Conservation (phyloP, 148 eudicot genomes). For the Fagopyrum esculentum region DNA sequence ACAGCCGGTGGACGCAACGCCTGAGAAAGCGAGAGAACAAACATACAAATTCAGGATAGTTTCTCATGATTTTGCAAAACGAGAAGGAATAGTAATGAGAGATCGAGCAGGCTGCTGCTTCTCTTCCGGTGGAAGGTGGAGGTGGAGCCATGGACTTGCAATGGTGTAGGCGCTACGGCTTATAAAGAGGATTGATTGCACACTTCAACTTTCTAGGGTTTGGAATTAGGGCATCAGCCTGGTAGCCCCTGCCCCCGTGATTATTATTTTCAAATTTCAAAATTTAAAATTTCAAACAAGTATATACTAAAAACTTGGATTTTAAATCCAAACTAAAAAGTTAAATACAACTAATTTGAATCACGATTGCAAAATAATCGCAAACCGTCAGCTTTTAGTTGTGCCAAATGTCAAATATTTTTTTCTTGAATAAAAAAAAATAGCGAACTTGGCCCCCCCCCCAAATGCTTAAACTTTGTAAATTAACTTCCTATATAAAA, state of each 20-base stretch:
- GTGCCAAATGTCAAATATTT: too few species aligned
- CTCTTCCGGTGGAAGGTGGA: background rate
- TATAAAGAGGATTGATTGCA: background rate
- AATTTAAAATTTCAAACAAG: too few species aligned
- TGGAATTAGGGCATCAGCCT: background rate
- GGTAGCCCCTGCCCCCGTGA: too few species aligned
- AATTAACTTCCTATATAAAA: too few species aligned
- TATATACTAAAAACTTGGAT: too few species aligned
- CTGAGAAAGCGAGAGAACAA: background rate
- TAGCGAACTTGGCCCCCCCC: too few species aligned
- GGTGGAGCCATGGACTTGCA: background rate
- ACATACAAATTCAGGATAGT: background rate
- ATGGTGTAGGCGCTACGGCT: background rate
- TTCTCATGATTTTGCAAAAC: background rate
- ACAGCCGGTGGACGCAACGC: slow-evolving; percentile 8
- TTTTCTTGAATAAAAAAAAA: too few species aligned
- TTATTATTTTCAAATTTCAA: background rate
- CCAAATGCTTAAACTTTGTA: too few species aligned
- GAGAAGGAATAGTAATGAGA: background rate
- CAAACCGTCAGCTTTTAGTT: too few species aligned
- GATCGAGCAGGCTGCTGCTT: background rate
- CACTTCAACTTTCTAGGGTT: background rate
- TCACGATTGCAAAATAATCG: too few species aligned
- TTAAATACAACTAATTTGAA: too few species aligned
- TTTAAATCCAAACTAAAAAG: too few species aligned